These are phyloP conservation scores for Dothideomycetidae sp. DNA, from an alignment of 2,329 filamentous ascomycete species.

Conservation along the genomic window DNA sequence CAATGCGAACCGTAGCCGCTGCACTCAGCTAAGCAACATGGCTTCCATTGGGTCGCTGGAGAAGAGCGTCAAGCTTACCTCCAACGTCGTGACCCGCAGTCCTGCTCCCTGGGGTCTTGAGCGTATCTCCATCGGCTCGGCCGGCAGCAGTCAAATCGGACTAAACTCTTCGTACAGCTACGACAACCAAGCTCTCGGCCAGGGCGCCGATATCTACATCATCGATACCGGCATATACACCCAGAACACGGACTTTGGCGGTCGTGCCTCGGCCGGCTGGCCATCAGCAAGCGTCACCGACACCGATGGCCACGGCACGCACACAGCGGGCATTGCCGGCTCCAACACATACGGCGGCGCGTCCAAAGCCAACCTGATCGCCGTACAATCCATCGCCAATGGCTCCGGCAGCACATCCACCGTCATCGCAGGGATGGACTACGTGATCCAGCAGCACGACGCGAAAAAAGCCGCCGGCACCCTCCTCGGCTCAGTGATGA, in stretches of 20 bases:
- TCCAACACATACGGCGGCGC: constrained; percentile 33
- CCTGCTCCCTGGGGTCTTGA: constrained; percentile 34
- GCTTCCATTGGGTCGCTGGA: constrained; percentile 29
- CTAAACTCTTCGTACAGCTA: constrained; percentile 32
- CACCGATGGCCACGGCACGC: constrained; percentile 35
- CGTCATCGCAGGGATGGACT: constrained; percentile 38
- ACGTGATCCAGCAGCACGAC: constrained; percentile 31
- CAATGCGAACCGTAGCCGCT: constrained; percentile 27
- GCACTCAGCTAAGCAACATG: constrained; percentile 26
- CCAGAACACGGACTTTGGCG: constrained; percentile 31
- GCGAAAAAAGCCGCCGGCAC: constrained; percentile 24
- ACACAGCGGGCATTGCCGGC: constrained; percentile 33
- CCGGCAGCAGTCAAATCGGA: constrained; percentile 12
- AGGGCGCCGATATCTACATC: constrained; percentile 35
- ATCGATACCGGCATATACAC: constrained; percentile 36
- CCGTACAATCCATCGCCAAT: constrained; percentile 38
- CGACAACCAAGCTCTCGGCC: constrained; percentile 22
- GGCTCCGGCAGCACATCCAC: constrained; percentile 32
- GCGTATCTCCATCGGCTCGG: constrained; percentile 26
- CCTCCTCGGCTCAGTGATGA: constrained; percentile 33
- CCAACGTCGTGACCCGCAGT: constrained; percentile 17
- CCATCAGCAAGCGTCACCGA: constrained; percentile 25
- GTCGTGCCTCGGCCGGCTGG: constrained; percentile 29
- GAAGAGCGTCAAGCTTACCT: constrained; percentile 22
- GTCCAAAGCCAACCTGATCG: constrained; percentile 34